These are phyloP conservation scores for Capillidium rhysosporum DNA, from an alignment of 371 early-diverging fungal genomes.

Conservation along the genomic window DNA sequence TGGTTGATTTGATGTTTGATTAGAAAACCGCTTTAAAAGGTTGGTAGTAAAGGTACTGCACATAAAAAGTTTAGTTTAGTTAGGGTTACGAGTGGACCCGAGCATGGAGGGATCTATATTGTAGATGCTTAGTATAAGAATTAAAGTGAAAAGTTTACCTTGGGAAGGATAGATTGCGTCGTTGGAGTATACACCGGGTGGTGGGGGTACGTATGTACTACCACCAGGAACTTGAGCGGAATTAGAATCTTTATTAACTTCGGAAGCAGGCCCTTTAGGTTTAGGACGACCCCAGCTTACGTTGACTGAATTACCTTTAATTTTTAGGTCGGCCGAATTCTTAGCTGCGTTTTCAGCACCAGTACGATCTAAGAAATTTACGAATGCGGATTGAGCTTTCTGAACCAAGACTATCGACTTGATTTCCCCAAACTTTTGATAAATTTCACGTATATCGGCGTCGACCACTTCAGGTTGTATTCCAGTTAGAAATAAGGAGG, in stretches of 20 bases:
- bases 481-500: slow-evolving; percentile 61
- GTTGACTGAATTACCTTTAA: slow-evolving; percentile 25
- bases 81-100: neutral
- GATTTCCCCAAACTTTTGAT: slow-evolving; percentile 68
- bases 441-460: slow-evolving; percentile 28
- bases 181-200: neutral
- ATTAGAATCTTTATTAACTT: slow-evolving; percentile 3
- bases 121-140: neutral
- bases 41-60: too few relatives aligned
- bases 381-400: slow-evolving; percentile 67
- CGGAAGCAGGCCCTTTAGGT: slow-evolving; percentile 28
- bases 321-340: slow-evolving; percentile 20
- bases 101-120: slow-evolving; percentile 4
- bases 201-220: too few relatives aligned
- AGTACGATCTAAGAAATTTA: slow-evolving; percentile 57
- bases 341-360: slow-evolving; percentile 60
- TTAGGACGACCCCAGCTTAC: slow-evolving; percentile 42
- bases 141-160: neutral
- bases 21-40: too few relatives aligned
- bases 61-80: too few relatives aligned
- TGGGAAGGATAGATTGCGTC: neutral
- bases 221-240: too few relatives aligned
- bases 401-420: slow-evolving; percentile 64
- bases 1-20: too few relatives aligned
- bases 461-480: slow-evolving; percentile 42